phyloP scores from a whole-genome alignment of 495 filamentous ascomycete species.

The Letharia lupina region DNA sequence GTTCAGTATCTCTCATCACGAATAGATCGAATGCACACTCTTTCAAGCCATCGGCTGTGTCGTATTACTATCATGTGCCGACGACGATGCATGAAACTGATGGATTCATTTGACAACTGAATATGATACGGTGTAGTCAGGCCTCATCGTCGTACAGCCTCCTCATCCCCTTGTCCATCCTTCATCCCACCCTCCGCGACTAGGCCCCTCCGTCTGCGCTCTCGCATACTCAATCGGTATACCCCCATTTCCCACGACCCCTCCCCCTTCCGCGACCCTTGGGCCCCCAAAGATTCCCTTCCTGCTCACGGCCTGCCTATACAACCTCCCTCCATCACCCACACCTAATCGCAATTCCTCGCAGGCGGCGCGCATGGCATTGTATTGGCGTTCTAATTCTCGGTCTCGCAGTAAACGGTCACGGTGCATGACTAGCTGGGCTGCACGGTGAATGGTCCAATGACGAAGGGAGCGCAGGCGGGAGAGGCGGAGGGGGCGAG shows the following conservation, averaged over 20 bases:
- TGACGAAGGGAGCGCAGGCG: constrained; percentile 85
- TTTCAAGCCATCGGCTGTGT: neutral
- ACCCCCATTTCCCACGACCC: constrained; percentile 30
- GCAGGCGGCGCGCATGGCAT: constrained; percentile 69
- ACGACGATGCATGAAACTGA: neutral
- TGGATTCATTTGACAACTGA: neutral
- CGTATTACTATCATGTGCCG: neutral
- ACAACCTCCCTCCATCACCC: constrained; percentile 70
- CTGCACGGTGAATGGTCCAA: constrained; percentile 98
- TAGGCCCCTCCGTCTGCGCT: constrained; percentile 69
- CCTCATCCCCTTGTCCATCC: constrained; percentile 37
- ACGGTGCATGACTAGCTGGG: constrained; percentile 62
- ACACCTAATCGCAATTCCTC: constrained; percentile 68
- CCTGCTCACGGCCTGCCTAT: constrained; percentile 78
- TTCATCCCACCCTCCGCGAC: constrained; percentile 69
- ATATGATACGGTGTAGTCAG: neutral
- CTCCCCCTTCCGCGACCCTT: constrained; percentile 16
- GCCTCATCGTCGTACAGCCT: neutral
- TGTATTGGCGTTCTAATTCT: constrained; percentile 65
- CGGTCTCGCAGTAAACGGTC: constrained; percentile 50
- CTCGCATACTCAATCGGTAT: constrained; percentile 86
- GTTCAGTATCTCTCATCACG: neutral
- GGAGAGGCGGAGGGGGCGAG: constrained; percentile 74
- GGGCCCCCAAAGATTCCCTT: constrained; percentile 54
- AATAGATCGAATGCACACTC: neutral